Evolutionary conservation across 345 rosid genomes (phyloP).

Genomic region (Trapa incisa): DNA sequence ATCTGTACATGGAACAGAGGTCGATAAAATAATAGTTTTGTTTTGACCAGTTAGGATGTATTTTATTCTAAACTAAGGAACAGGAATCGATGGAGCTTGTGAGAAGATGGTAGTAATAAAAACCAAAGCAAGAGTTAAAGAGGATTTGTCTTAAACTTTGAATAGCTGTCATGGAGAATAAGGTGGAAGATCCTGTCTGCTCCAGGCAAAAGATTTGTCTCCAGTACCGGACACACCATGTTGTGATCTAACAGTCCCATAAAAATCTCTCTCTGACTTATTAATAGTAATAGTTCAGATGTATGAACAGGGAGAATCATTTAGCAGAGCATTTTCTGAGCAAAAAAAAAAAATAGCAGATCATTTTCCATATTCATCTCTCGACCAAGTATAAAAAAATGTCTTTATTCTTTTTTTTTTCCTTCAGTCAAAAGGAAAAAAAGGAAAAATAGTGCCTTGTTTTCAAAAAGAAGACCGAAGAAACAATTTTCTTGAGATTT

Average conservation of each 20-base stretch:
- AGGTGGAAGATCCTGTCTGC: neutral
- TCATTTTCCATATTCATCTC: neutral
- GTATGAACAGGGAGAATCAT: neutral
- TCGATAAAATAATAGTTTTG: neutral
- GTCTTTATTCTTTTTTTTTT: neutral
- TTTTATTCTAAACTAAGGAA: neutral
- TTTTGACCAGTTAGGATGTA: neutral
- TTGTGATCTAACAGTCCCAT: neutral
- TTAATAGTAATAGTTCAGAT: neutral
- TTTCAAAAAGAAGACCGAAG: neutral
- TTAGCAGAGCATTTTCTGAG: neutral
- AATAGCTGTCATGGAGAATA: neutral
- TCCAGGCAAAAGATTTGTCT: slow-evolving; percentile 1
- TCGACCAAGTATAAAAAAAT: too few species aligned
- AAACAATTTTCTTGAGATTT: neutral
- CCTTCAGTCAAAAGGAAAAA: neutral
- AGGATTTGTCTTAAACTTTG: neutral
- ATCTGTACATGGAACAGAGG: neutral
- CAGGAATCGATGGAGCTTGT: neutral
- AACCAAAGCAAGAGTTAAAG: neutral
- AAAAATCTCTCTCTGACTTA: slow-evolving; percentile 1
- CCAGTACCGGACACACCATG: neutral
- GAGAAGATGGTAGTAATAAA: neutral
- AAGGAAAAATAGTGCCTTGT: neutral
- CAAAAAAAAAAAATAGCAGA: neutral